Evolutionary conservation across 371 early-diverging fungal species (phyloP).

Genomic region (Saksenaea vasiformis): DNA sequence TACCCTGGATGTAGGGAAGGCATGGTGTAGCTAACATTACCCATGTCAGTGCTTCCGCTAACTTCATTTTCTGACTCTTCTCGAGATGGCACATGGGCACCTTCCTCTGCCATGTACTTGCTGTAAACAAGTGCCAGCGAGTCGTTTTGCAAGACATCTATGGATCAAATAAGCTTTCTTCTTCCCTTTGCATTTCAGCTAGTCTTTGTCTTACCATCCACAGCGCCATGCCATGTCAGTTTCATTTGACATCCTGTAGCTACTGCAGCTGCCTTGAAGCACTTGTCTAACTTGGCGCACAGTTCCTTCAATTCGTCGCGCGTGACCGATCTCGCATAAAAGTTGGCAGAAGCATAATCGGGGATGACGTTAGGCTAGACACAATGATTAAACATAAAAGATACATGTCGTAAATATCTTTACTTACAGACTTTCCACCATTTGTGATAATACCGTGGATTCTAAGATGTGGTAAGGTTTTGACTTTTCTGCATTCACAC

Average conservation of each 20-base stretch:
- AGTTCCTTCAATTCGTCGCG: conserved; percentile 43
- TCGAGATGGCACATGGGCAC: conserved; percentile 36
- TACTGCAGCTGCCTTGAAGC: conserved; percentile 61
- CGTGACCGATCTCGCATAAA: conserved; percentile 52
- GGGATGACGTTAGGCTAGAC: conserved; percentile 47
- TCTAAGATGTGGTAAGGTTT: conserved; percentile 19
- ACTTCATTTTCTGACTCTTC: conserved; percentile 36
- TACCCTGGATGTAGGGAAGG: conserved; percentile 43
- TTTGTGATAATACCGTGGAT: conserved; percentile 75
- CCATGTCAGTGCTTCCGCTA: conserved; percentile 74
- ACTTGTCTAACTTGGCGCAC: conserved; percentile 36
- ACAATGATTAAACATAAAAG: not conserved
- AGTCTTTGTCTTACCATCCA: conserved; percentile 56
- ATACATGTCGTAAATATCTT: not conserved
- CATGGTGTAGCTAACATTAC: conserved; percentile 58
- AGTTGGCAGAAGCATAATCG: conserved; percentile 48
- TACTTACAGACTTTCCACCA: conserved; percentile 66
- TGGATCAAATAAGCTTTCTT: not conserved
- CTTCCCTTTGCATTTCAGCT: not conserved
- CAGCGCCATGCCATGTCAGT: conserved; percentile 82
- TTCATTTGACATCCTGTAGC: conserved; percentile 69
- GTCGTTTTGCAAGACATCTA: conserved; percentile 59
- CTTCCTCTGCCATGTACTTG: conserved; percentile 51
- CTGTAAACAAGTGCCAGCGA: conserved; percentile 56
- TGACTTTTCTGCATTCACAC: not conserved